These are phyloP conservation scores for Sclerotinia minor DNA, from an alignment of 2,329 filamentous ascomycete genomes.

Conservation along the genomic window DNA sequence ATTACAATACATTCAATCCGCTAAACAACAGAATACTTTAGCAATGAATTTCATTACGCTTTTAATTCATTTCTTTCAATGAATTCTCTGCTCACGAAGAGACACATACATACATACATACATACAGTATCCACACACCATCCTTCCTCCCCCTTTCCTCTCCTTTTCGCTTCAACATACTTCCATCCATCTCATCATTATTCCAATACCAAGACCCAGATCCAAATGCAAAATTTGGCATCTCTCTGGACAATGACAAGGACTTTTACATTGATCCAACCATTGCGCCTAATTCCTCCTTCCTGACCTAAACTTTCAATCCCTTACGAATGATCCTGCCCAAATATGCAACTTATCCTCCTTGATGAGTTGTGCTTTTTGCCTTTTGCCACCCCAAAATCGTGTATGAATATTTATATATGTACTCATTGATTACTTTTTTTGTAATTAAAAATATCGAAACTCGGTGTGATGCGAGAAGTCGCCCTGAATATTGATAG, in stretches of 20 bases:
- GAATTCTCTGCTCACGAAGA: too few relatives aligned
- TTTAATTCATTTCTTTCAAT: background rate
- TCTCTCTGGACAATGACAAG: background rate
- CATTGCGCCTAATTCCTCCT: conserved; percentile 1
- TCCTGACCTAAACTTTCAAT: background rate
- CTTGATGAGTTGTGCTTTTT: background rate
- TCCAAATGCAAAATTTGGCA: background rate
- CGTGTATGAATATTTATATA: background rate
- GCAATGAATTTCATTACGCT: background rate
- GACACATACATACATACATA: background rate
- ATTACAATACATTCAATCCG: background rate
- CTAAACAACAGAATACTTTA: background rate
- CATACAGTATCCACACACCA: background rate
- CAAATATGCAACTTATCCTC: background rate
- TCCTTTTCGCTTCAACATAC: background rate
- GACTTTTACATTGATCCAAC: background rate
- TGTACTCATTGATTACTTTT: conserved; percentile 11
- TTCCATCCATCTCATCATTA: conserved; percentile 6
- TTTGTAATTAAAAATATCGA: background rate
- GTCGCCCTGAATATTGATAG: background rate
- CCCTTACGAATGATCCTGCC: background rate
- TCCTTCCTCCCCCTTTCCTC: too few relatives aligned
- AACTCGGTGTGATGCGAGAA: background rate
- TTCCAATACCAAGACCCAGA: background rate
- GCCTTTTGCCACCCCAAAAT: background rate